A percentile compares a stretch with the other conserved stretches of the same genome.
Conservation (phyloP, 148 eudicot genomes). For the Diospyros kaki region DNA sequence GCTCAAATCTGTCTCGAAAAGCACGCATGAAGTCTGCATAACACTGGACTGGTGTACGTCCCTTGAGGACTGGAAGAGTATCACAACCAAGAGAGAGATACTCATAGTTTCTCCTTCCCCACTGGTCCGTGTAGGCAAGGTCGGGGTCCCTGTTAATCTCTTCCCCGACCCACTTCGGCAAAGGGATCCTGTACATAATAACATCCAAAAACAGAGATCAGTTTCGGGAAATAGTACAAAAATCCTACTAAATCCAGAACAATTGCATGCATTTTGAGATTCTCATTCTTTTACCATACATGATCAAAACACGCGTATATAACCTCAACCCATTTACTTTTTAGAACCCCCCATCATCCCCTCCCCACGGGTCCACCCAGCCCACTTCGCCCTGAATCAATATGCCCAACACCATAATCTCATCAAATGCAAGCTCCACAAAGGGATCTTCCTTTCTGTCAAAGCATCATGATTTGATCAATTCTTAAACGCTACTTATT, state of each 20-base stretch:
- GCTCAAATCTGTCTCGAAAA: constrained; percentile 57
- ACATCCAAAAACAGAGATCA: neutral
- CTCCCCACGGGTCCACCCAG: neutral
- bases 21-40: constrained; percentile 82
- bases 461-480: too few species aligned
- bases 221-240: neutral
- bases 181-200: constrained; percentile 52
- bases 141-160: constrained; percentile 72
- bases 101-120: constrained; percentile 84
- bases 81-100: constrained; percentile 78
- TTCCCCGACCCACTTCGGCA: constrained; percentile 79
- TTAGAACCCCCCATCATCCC: neutral
- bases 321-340: too few species aligned
- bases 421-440: too few species aligned
- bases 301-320: neutral
- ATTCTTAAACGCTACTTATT: too few species aligned
- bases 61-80: constrained; percentile 66
- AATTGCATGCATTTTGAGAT: neutral
- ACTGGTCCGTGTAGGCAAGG: constrained; percentile 84
- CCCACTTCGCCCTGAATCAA: too few species aligned
- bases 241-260: neutral
- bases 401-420: too few species aligned
- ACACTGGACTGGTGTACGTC: constrained; percentile 78
- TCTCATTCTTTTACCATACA: neutral
- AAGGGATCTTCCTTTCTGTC: too few species aligned